phyloP scores from a whole-genome alignment of 108 stramenopile genomes.

The Skeletonema costatum region DNA sequence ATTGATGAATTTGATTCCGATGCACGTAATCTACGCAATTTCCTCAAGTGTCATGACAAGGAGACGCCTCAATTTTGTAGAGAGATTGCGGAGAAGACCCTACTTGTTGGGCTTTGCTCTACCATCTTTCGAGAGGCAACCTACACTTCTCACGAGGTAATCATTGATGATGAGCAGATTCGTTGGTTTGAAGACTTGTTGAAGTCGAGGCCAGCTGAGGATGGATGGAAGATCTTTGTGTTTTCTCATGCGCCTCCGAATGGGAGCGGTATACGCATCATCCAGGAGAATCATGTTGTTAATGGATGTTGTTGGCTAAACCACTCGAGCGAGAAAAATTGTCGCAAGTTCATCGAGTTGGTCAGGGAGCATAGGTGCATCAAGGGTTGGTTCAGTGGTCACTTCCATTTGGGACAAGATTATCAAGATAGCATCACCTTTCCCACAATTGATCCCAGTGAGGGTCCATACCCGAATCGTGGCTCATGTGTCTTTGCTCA shows the following conservation, averaged over 20 bases:
- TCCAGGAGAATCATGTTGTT: constrained; percentile 87
- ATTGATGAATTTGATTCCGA: constrained; percentile 93
- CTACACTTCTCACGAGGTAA: constrained; percentile 92
- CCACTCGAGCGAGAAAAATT: constrained; percentile 56
- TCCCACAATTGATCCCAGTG: constrained; percentile 57
- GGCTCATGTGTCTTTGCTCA: constrained; percentile 83
- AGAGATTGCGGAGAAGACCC: constrained; percentile 84
- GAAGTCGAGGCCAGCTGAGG: constrained; percentile 65
- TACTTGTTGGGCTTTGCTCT: constrained; percentile 86
- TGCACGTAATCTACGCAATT: constrained; percentile 75
- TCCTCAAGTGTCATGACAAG: constrained; percentile 64
- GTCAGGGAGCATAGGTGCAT: constrained; percentile 81
- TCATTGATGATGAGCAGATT: constrained; percentile 86
- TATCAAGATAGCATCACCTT: constrained; percentile 59
- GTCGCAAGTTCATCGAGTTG: constrained; percentile 76
- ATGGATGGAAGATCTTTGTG: constrained; percentile 95
- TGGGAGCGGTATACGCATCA: constrained; percentile 86
- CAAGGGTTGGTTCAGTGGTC: constrained; percentile 94
- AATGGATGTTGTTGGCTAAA: constrained; percentile 92
- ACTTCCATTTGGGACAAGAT: constrained; percentile 92
- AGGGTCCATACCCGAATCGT: constrained; percentile 71
- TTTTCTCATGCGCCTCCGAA: constrained; percentile 94
- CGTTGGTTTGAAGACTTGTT: constrained; percentile 87
- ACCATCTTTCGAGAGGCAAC: constrained; percentile 87
- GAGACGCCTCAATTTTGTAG: constrained; percentile 82